A percentile compares a stretch with the other conserved stretches of the same genome.
Evolutionary conservation across 2,329 filamentous ascomycete species (phyloP).

Genomic region (Graphilbum sp.): DNA sequence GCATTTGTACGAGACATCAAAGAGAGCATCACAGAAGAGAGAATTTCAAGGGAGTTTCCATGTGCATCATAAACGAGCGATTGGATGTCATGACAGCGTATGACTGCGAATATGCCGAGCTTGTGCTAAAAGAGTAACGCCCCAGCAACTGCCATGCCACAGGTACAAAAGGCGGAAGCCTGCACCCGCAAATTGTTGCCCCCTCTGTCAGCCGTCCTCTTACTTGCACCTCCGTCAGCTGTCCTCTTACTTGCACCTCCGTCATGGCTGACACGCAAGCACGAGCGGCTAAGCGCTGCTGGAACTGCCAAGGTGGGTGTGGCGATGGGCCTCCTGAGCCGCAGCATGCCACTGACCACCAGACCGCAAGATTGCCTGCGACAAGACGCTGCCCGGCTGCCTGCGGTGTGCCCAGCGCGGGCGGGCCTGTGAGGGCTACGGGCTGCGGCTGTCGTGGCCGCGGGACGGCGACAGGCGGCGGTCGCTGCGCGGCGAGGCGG

Average conservation of each 20-base stretch:
- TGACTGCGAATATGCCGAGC: too few relatives aligned
- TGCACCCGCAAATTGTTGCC: too few relatives aligned
- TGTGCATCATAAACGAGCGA: too few relatives aligned
- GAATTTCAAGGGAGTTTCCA: too few relatives aligned
- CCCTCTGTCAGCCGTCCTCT: too few relatives aligned
- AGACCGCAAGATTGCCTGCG: conserved; percentile 8
- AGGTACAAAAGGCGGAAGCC: too few relatives aligned
- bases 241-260: background rate
- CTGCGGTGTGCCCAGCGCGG: conserved; percentile 4
- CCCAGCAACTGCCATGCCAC: too few relatives aligned
- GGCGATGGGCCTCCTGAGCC: background rate
- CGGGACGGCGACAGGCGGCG: conserved; percentile 2
- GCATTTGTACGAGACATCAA: background rate
- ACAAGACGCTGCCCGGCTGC: conserved; percentile 6
- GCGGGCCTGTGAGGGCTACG: conserved; percentile 6
- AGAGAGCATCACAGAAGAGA: too few relatives aligned
- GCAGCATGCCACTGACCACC: background rate
- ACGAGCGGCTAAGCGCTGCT: conserved; percentile 2
- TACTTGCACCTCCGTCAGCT: too few relatives aligned
- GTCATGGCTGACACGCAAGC: background rate
- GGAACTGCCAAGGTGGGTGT: conserved; percentile 5
- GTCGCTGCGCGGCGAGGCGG: background rate
- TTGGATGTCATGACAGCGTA: too few relatives aligned
- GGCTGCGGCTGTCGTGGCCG: conserved; percentile 8
- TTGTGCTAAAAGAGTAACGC: too few relatives aligned